phyloP scores from a whole-genome alignment of 208 protist genomes.

The Blechomonas ayalai region DNA sequence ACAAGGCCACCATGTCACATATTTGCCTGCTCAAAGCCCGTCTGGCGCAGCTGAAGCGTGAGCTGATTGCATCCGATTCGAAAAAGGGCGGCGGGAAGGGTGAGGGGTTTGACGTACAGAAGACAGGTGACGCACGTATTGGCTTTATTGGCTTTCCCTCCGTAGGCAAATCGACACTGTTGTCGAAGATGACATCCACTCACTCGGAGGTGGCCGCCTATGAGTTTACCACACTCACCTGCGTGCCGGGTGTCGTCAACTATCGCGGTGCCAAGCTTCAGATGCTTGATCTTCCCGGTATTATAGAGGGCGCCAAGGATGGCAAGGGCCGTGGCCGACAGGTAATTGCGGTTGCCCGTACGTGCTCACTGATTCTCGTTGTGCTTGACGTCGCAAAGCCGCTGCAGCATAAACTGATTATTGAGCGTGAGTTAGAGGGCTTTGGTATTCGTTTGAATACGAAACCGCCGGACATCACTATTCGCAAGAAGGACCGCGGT shows the following conservation, averaged over 20 bases:
- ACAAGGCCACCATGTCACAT: slow-evolving; percentile 97
- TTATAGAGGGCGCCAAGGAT: slow-evolving; percentile 99
- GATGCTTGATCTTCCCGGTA: slow-evolving; percentile 96
- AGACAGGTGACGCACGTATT: slow-evolving; percentile 94
- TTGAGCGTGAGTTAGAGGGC: slow-evolving; percentile 97
- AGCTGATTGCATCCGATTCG: slow-evolving; percentile 90
- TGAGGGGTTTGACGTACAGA: slow-evolving; percentile 98
- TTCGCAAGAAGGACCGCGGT: slow-evolving; percentile 93
- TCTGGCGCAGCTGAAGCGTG: slow-evolving; percentile 95
- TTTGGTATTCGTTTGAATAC: slow-evolving; percentile 99
- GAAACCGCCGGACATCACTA: slow-evolving; percentile 93
- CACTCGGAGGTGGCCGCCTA: slow-evolving; percentile 97
- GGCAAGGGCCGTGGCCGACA: slow-evolving; percentile 98
- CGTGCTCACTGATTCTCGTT: slow-evolving; percentile 98
- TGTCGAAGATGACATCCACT: slow-evolving; percentile 96
- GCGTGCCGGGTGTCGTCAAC: slow-evolving; percentile 93
- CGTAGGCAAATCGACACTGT: slow-evolving; percentile 97
- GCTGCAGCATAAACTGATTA: slow-evolving; percentile 93
- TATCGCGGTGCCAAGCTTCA: slow-evolving; percentile 95
- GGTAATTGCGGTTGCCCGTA: slow-evolving; percentile 95
- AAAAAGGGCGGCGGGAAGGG: slow-evolving; percentile 87
- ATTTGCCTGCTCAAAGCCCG: slow-evolving; percentile 98
- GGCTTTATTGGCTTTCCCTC: slow-evolving; percentile 97
- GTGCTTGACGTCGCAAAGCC: slow-evolving; percentile 97
- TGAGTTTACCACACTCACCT: slow-evolving; percentile 99